Conservation (phyloP, 2,329 filamentous ascomycete species). For the Botrytis medusae region DNA sequence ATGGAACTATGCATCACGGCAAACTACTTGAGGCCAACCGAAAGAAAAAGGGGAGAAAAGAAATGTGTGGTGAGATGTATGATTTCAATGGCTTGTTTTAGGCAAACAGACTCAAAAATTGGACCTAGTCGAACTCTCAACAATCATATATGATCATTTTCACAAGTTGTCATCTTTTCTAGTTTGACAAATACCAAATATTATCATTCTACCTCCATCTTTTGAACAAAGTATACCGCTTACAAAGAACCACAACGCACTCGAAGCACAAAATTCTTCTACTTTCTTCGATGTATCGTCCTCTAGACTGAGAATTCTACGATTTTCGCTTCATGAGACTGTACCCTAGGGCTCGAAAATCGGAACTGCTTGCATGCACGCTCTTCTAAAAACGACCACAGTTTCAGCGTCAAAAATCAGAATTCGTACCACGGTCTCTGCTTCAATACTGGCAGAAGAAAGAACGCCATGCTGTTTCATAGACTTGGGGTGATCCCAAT, state of each 20-base stretch:
- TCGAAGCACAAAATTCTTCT: not conserved
- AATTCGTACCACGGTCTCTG: not conserved
- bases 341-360: not conserved
- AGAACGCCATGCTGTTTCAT: not conserved
- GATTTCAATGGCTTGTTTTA: not conserved
- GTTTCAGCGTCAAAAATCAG: not conserved
- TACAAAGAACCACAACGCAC: not conserved
- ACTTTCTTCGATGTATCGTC: not conserved
- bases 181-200: not conserved
- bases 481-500: no score
- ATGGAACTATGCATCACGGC: not conserved
- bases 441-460: not conserved
- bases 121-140: not conserved
- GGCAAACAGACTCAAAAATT: not conserved
- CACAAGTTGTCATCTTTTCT: not conserved
- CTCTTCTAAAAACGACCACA: not conserved
- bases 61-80: not conserved
- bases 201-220: not conserved
- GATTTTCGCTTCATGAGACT: not conserved
- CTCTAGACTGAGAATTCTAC: fast-evolving
- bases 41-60: not conserved
- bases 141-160: not conserved
- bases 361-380: not conserved
- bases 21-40: not conserved
- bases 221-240: not conserved